phyloP scores from a whole-genome alignment of 768 basidiomycete species.

The Pulveroboletus sp. region DNA sequence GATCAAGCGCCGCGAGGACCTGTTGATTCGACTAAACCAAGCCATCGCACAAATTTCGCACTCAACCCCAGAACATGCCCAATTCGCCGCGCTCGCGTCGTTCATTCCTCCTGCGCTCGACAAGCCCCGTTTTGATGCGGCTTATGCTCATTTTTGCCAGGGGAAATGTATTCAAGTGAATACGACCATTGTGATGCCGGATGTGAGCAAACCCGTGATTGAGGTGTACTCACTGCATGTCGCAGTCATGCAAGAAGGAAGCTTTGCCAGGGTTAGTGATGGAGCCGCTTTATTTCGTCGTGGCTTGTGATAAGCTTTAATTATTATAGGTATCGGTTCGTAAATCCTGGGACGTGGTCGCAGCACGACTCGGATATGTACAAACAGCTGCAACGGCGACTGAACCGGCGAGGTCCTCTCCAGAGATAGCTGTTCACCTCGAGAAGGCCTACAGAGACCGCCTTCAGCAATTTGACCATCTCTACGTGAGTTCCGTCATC shows the following conservation, averaged over 20 bases:
- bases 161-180: conserved; percentile 24
- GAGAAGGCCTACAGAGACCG: conserved; percentile 27
- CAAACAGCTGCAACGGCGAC: conserved; percentile 19
- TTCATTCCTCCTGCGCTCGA: conserved; percentile 29
- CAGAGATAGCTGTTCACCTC: conserved; percentile 24
- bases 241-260: conserved; percentile 32
- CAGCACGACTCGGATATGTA: conserved; percentile 24
- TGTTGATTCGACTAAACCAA: conserved; percentile 25
- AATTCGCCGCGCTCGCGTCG: conserved; percentile 23
- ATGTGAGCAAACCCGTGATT: conserved; percentile 20
- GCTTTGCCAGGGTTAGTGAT: conserved; percentile 23
- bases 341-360: conserved; percentile 27
- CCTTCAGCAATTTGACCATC: conserved; percentile 31
- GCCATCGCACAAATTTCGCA: conserved; percentile 22
- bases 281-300: conserved; percentile 1
- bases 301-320: background rate
- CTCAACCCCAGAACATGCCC: conserved; percentile 23
- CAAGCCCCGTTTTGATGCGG: conserved; percentile 24
- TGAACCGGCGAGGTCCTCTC: conserved; percentile 22
- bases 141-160: conserved; percentile 27
- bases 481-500: conserved; percentile 30
- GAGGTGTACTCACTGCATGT: conserved; percentile 30
- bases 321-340: conserved; percentile 20
- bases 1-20: conserved; percentile 29
- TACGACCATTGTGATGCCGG: conserved; percentile 29